Conservation (phyloP, 768 basidiomycete species). For the Gloeopeniophorella convolvens region DNA sequence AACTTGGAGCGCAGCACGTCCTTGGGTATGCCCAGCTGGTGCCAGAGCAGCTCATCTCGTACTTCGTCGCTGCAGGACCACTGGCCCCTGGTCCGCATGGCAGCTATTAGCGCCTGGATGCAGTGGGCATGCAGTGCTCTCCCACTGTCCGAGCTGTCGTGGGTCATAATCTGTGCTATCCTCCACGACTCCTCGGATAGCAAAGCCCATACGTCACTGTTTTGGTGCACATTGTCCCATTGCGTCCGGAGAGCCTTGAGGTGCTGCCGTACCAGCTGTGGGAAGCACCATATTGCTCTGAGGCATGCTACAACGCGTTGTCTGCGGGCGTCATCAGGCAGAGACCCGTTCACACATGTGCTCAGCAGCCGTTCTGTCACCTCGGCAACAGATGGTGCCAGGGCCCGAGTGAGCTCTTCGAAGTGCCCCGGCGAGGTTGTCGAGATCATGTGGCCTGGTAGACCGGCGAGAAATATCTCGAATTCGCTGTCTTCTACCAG, state of each 20-base stretch:
- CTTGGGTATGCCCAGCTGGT: not conserved
- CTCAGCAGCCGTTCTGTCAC: not conserved
- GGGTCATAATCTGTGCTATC: not conserved
- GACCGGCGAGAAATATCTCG: slow-evolving; percentile 6
- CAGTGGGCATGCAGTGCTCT: slow-evolving; percentile 6
- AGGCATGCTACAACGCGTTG: slow-evolving; percentile 7
- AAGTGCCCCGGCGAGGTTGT: not conserved
- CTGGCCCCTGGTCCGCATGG: slow-evolving; percentile 1
- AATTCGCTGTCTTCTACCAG: slow-evolving; percentile 10
- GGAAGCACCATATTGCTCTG: slow-evolving; percentile 9
- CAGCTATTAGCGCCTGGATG: slow-evolving; percentile 1
- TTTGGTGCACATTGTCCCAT: not conserved
- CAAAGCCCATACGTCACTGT: slow-evolving; percentile 5
- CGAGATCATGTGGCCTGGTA: slow-evolving; percentile 7
- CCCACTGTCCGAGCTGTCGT: not conserved
- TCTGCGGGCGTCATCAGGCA: not conserved
- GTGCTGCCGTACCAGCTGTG: not conserved
- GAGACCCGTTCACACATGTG: slow-evolving; percentile 6
- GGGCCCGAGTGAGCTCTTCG: not conserved
- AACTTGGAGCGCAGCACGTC: not conserved
- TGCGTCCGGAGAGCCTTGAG: not conserved
- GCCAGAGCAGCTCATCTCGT: not conserved
- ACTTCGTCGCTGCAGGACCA: slow-evolving; percentile 6
- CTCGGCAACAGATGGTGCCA: not conserved
- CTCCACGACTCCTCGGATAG: slow-evolving; percentile 7